Conservation (phyloP, 1,284 basidiomycete genomes). For the Stygiomarasmius scandens region DNA sequence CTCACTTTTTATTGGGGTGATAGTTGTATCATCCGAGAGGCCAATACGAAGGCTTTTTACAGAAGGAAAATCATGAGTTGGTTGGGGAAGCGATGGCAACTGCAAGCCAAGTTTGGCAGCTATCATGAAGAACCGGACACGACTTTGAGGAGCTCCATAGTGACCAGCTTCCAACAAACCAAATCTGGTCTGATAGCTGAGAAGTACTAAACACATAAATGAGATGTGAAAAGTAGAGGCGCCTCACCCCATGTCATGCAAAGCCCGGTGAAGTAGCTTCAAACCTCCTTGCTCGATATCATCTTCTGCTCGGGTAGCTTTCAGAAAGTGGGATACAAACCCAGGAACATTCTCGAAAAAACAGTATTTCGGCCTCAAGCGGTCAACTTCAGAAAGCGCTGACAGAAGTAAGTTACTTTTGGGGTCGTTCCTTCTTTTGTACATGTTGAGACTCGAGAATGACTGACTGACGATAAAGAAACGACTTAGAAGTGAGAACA, state of each 20-base stretch:
- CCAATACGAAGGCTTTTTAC: constrained; percentile 49
- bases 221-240: neutral
- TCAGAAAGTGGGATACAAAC: constrained; percentile 61
- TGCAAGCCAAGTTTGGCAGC: constrained; percentile 55
- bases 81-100: constrained; percentile 67
- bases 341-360: constrained; percentile 77
- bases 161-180: constrained; percentile 68
- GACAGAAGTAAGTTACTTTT: constrained; percentile 61
- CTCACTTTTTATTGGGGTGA: constrained; percentile 47
- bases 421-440: constrained; percentile 49
- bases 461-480: constrained; percentile 45
- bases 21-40: constrained; percentile 39
- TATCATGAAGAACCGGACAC: constrained; percentile 71
- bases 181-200: constrained; percentile 70
- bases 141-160: constrained; percentile 72
- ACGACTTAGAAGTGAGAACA: neutral
- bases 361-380: constrained; percentile 56
- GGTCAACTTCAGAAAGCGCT: constrained; percentile 66
- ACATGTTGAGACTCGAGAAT: constrained; percentile 61
- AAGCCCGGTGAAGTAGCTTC: constrained; percentile 59
- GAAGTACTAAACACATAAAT: neutral
- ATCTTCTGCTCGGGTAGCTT: constrained; percentile 52
- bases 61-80: constrained; percentile 64
- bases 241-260: constrained; percentile 67
- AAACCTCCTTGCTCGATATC: constrained; percentile 70